phyloP scores from a whole-genome alignment of 257 asterid genomes.

The Scutellaria barbata region DNA sequence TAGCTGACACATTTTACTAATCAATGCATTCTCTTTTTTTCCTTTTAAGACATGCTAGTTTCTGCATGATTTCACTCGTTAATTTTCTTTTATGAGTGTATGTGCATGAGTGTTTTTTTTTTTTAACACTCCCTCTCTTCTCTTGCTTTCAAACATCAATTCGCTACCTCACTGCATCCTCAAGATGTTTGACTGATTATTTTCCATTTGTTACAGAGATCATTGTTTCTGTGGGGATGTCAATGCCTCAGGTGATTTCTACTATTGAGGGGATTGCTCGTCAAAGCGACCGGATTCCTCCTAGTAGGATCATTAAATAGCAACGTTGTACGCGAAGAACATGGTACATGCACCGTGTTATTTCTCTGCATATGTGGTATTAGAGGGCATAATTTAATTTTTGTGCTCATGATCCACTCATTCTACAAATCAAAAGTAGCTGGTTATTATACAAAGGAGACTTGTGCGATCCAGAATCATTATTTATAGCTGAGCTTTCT shows the following conservation, averaged over 20 bases:
- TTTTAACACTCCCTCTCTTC: too few relatives aligned
- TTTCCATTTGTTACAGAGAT: constrained; percentile 61
- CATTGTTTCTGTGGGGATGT: constrained; percentile 89
- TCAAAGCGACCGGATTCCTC: constrained; percentile 51
- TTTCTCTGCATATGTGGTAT: constrained; percentile 18
- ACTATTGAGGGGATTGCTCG: constrained; percentile 48
- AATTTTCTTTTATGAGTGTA: too few relatives aligned
- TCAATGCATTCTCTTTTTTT: not conserved
- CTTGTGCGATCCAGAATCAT: not conserved
- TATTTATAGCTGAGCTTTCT: constrained; percentile 20
- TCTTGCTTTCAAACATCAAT: too few relatives aligned
- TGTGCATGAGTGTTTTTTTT: too few relatives aligned
- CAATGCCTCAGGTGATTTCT: constrained; percentile 87
- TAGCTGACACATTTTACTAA: not conserved
- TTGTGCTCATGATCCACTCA: not conserved
- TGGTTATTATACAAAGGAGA: not conserved
- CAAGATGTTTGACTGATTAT: constrained; percentile 13
- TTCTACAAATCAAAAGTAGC: constrained; percentile 8
- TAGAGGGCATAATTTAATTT: constrained; percentile 18
- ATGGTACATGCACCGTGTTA: not conserved
- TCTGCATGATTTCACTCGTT: too few relatives aligned
- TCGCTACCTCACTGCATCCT: not conserved
- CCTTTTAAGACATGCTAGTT: not conserved
- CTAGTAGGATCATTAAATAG: constrained; percentile 50
- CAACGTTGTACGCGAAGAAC: constrained; percentile 8